Conservation (phyloP, 2,329 filamentous ascomycete genomes). For the Furcasterigmium sp. region DNA sequence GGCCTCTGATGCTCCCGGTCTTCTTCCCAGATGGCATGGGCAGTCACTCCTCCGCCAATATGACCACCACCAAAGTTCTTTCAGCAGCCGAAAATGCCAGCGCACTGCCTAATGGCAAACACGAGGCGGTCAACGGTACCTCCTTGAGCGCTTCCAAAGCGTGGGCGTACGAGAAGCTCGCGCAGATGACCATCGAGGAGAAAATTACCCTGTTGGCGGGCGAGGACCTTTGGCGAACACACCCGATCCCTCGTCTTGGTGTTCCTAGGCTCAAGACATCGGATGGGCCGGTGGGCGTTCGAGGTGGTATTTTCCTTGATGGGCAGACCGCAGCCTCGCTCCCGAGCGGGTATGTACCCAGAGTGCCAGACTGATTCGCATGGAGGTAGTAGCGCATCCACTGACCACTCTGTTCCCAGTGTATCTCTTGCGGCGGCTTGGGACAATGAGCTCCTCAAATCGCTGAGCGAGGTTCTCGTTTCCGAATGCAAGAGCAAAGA, state of each 20-base stretch:
- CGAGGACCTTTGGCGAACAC: conserved; percentile 12
- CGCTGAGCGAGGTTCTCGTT: conserved; percentile 18
- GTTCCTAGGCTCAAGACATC: conserved; percentile 11
- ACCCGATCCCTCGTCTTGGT: conserved; percentile 8
- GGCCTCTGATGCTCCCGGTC: too few relatives aligned
- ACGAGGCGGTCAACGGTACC: background rate
- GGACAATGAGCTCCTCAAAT: conserved; percentile 15
- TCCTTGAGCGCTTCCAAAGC: background rate
- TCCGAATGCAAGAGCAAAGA: conserved; percentile 19
- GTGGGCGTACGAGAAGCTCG: background rate
- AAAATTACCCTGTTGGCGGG: conserved; percentile 12
- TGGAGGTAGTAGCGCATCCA: too few relatives aligned
- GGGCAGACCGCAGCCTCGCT: conserved; percentile 12
- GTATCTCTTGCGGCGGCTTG: conserved; percentile 19
- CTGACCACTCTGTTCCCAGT: conserved; percentile 28
- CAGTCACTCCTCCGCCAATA: too few relatives aligned
- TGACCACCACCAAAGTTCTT: too few relatives aligned
- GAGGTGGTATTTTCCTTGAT: conserved; percentile 14
- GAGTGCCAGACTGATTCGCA: too few relatives aligned
- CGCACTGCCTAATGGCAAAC: background rate
- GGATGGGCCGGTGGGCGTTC: conserved; percentile 17
- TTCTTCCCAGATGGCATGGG: too few relatives aligned
- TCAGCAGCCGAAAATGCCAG: too few relatives aligned
- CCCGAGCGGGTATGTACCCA: conserved; percentile 14
- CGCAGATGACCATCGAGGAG: conserved; percentile 7